A percentile compares a stretch with the other conserved stretches of the same genome.
Conservation (phyloP, 2,329 filamentous ascomycete genomes). For the Xylariaceae sp. region DNA sequence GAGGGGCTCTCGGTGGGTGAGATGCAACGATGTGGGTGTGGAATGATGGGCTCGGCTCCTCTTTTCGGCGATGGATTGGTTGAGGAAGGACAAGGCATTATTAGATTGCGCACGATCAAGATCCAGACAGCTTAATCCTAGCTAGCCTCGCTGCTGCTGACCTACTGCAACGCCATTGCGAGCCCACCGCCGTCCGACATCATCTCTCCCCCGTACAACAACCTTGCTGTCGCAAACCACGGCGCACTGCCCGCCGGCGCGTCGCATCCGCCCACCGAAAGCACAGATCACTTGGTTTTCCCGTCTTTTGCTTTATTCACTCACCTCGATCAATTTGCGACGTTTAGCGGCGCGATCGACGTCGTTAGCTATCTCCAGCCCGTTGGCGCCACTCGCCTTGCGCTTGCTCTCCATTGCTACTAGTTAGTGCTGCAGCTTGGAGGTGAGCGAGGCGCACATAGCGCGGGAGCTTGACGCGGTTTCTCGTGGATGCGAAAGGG, state of each 20-base stretch:
- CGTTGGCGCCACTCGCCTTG: conserved; percentile 44
- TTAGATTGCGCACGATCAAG: conserved; percentile 17
- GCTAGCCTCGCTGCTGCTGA: conserved; percentile 12
- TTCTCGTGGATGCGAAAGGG: conserved; percentile 12
- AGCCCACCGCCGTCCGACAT: conserved; percentile 2
- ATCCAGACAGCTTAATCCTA: not conserved
- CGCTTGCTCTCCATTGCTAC: conserved; percentile 51
- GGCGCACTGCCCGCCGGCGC: conserved; percentile 13
- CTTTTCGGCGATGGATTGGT: conserved; percentile 9
- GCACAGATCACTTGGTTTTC: conserved; percentile 8
- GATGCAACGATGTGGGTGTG: not conserved
- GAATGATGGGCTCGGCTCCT: conserved; percentile 4
- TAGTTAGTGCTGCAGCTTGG: conserved; percentile 8
- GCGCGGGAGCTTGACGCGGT: conserved; percentile 19
- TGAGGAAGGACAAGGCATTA: conserved; percentile 16
- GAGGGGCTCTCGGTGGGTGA: not conserved
- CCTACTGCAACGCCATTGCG: conserved; percentile 12
- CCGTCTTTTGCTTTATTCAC: conserved; percentile 18
- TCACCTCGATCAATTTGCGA: conserved; percentile 48
- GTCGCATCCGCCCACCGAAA: conserved; percentile 10
- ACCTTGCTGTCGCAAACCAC: conserved; percentile 16
- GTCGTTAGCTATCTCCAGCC: conserved; percentile 39
- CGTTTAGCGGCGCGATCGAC: conserved; percentile 52
- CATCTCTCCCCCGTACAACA: not conserved
- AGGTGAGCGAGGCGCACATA: conserved; percentile 15